Evolutionary conservation across 129 eudicot species (phyloP).

Genomic region (Tanacetum coccineum): DNA sequence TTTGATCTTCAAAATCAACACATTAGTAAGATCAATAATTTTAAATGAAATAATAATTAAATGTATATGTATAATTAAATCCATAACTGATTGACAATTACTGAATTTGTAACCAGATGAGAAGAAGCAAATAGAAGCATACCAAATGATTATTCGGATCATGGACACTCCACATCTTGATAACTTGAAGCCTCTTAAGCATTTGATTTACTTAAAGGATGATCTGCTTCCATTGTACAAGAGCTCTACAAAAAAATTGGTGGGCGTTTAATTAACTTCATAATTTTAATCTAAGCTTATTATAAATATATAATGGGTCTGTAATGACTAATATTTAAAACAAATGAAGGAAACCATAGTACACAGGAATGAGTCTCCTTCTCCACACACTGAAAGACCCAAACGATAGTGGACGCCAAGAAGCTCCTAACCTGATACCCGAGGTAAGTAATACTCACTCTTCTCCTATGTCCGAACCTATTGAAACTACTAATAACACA

Average conservation of each 20-base stretch:
- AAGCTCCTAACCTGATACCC: too few species aligned
- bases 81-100: not conserved
- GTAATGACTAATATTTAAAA: too few species aligned
- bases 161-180: not conserved
- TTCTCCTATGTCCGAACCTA: too few species aligned
- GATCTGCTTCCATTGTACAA: not conserved
- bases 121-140: not conserved
- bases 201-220: not conserved
- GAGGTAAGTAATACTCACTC: too few species aligned
- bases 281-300: not conserved
- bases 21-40: slow-evolving; percentile 40
- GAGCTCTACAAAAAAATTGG: not conserved
- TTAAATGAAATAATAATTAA: not conserved
- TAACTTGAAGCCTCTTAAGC: not conserved
- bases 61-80: not conserved
- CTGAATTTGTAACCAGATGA: not conserved
- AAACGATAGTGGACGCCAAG: too few species aligned
- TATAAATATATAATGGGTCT: not conserved
- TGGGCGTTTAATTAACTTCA: not conserved
- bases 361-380: too few species aligned
- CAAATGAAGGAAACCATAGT: too few species aligned
- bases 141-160: not conserved
- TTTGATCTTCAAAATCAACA: slow-evolving; percentile 47
- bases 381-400: too few species aligned
- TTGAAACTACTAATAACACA: too few species aligned